Evolutionary conservation across 2,329 filamentous ascomycete genomes (phyloP), one percentile per base, ranked within the genome.

Genomic region (Leptoxyphium fumago): DNA sequence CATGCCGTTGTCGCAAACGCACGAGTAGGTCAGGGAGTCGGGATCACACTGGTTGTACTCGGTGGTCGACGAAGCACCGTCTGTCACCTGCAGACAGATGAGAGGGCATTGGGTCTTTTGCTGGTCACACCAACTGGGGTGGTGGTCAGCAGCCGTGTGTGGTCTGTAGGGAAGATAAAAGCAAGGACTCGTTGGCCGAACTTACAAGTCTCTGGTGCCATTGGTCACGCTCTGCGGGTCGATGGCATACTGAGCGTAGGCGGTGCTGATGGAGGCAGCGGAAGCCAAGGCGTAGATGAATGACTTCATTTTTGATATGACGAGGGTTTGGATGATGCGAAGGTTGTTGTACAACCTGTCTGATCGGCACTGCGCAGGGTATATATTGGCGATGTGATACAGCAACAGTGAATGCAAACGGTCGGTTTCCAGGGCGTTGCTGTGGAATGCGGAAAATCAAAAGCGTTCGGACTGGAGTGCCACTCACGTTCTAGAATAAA

Each of bases 1-100:
- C 48, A 72, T 60, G 59, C 75, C 74, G 58, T 82, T 71, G 49
- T 72, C 70, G 68, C 84, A 91, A 53, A 85, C 68, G 62, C 84
- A 91, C 50, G 71, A 69, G 64, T 81, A 89, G n/a, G 66, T 71
- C 41, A 89, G 71, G 15, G 69, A 39, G 32, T 82, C 77, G 41
- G 80, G 55, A 58, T 86, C 72, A 60, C 83, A 89, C 7, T 70
- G 69, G 66, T 89, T 88, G 49, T 68, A 62, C 39, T 68, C 48
- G 40, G 50, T 28, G 73, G 75, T 39, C 46, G 56, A 52, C 47
- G 57, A 57, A 40, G 52, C 57, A 42, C 62, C 58, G 47, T 60
- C 72, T 57, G 51, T 68, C 61, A 56, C 71, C 61, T 86, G 79
- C 42, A 75, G 64, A 71, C 83, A 88, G 63, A 88, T 83, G 51